phyloP scores from a whole-genome alignment of 2,329 filamentous ascomycete species.

The Pseudogymnoascus sp. region DNA sequence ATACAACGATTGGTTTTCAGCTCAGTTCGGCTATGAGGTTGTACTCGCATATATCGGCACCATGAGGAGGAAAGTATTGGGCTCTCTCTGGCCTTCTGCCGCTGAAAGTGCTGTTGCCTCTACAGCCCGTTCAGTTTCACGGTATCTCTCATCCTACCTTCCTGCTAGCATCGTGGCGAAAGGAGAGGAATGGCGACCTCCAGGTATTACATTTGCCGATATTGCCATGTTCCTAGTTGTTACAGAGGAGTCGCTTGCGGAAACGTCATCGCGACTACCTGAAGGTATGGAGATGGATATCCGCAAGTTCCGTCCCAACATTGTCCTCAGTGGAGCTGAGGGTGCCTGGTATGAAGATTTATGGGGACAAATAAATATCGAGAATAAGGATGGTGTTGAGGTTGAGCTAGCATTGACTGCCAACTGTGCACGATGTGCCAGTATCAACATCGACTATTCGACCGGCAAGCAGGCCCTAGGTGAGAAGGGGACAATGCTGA shows the following conservation, averaged over 20 bases:
- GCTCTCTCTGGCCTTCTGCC: conserved; percentile 44
- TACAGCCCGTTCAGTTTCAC: conserved; percentile 33
- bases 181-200: background rate
- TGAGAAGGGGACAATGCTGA: conserved; percentile 56
- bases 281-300: conserved; percentile 50
- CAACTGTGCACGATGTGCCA: conserved; percentile 64
- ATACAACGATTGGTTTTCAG: conserved; percentile 62
- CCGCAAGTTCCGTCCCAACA: conserved; percentile 66
- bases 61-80: conserved; percentile 54
- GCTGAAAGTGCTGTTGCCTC: conserved; percentile 13
- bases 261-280: conserved; percentile 55
- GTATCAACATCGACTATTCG: conserved; percentile 65
- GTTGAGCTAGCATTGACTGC: conserved; percentile 53
- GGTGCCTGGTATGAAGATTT: conserved; percentile 64
- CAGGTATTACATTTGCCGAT: conserved; percentile 62
- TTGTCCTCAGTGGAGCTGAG: conserved; percentile 56
- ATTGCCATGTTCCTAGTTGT: conserved; percentile 69
- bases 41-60: conserved; percentile 60
- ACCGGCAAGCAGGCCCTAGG: conserved; percentile 55
- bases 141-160: conserved; percentile 31
- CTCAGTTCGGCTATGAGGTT: conserved; percentile 56
- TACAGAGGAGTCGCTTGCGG: conserved; percentile 61
- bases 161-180: conserved; percentile 11
- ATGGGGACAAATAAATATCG: conserved; percentile 56
- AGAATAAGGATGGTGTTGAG: conserved; percentile 18